Evolutionary conservation across 768 basidiomycete genomes (phyloP).

Genomic region (Kwoniella heveanensis): DNA sequence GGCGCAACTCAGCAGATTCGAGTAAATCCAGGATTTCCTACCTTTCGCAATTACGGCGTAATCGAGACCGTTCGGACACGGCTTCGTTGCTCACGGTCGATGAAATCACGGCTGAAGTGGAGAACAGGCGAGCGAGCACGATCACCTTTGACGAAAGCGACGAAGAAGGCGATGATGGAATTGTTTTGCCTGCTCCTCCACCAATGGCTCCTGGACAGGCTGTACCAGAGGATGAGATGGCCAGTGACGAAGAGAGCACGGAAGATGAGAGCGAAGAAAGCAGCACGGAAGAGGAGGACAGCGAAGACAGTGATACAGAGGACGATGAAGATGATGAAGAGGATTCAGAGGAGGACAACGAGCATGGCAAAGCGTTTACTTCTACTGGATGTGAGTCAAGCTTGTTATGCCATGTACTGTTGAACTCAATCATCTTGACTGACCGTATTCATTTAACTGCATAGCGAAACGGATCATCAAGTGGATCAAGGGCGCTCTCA

Average conservation of each 20-base stretch:
- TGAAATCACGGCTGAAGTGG: constrained; percentile 95
- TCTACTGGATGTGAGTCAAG: constrained; percentile 62
- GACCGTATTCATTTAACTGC: constrained; percentile 1
- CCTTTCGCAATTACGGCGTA: constrained; percentile 42
- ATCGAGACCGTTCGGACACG: constrained; percentile 76
- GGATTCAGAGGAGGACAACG: constrained; percentile 36
- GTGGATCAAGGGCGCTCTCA: constrained; percentile 96
- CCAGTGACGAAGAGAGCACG: constrained; percentile 30
- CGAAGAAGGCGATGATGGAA: constrained; percentile 59
- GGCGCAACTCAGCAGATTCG: constrained; percentile 46
- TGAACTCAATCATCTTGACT: constrained; percentile 5
- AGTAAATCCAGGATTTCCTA: constrained; percentile 65
- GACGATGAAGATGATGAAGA: constrained; percentile 51
- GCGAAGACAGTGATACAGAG: constrained; percentile 45
- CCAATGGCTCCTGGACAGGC: constrained; percentile 21
- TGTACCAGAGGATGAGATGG: constrained; percentile 30
- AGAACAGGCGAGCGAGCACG: constrained; percentile 63
- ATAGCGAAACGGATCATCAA: constrained; percentile 69
- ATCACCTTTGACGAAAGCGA: constrained; percentile 66
- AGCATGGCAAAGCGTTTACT: constrained; percentile 60
- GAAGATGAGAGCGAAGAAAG: constrained; percentile 39
- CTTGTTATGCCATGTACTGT: background rate
- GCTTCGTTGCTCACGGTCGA: constrained; percentile 93
- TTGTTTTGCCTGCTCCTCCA: constrained; percentile 8
- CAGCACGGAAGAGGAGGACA: constrained; percentile 26